A percentile compares a stretch with the other conserved stretches of the same genome.
phyloP scores from a whole-genome alignment of 768 basidiomycete species.

The Suillus brevipes region DNA sequence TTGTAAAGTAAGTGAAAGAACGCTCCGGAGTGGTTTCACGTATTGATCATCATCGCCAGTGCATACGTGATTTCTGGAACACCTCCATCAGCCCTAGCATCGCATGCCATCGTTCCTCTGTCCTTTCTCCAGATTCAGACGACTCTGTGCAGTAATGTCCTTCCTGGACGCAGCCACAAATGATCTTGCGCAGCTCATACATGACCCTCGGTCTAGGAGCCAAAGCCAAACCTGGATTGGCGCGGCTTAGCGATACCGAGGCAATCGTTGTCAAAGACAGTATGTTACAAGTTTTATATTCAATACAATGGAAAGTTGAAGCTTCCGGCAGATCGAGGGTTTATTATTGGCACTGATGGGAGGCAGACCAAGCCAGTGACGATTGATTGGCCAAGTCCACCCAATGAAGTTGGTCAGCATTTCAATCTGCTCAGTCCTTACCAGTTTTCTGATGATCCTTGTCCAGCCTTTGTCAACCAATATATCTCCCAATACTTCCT shows the following conservation, averaged over 20 bases:
- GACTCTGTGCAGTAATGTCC: conserved; percentile 52
- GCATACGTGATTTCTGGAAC: conserved; percentile 67
- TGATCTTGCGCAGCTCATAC: too few relatives aligned
- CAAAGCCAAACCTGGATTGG: conserved; percentile 66
- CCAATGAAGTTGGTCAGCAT: conserved; percentile 70
- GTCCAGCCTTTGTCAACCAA: conserved; percentile 67
- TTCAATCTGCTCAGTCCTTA: conserved; percentile 56
- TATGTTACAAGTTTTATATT: conserved; percentile 38
- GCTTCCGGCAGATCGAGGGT: conserved; percentile 55
- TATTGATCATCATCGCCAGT: conserved; percentile 65
- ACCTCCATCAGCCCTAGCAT: conserved; percentile 61
- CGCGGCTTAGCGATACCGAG: conserved; percentile 58
- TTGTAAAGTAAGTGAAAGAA: conserved; percentile 60
- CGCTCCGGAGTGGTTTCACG: conserved; percentile 24
- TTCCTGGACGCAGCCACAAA: too few relatives aligned
- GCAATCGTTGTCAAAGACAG: conserved; percentile 78
- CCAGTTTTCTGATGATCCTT: conserved; percentile 50
- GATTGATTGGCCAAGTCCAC: conserved; percentile 76
- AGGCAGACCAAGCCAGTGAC: conserved; percentile 47
- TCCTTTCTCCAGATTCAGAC: conserved; percentile 50
- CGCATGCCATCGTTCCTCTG: conserved; percentile 59
- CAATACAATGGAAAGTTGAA: background rate
- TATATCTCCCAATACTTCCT: conserved; percentile 77
- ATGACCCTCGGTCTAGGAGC: conserved; percentile 81
- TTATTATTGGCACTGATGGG: conserved; percentile 62